Evolutionary conservation across 2,329 filamentous ascomycete species (phyloP).

Genomic region (Fusarium devonianum): DNA sequence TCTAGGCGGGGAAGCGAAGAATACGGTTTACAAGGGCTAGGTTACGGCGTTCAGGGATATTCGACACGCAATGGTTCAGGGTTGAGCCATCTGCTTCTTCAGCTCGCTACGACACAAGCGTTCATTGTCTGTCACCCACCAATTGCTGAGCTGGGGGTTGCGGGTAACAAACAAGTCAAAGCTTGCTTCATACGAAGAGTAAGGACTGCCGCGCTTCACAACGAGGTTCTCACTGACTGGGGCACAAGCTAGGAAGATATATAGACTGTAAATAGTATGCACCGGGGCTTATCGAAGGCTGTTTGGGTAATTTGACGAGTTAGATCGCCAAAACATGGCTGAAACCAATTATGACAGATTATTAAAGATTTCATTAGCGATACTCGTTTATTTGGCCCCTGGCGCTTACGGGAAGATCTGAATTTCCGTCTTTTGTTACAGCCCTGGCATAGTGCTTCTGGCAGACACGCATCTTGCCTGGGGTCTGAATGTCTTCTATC

Average conservation of each 20-base stretch:
- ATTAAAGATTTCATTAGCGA: conserved; percentile 8
- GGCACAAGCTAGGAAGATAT: conserved; percentile 5
- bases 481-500: conserved; percentile 27
- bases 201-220: conserved; percentile 15
- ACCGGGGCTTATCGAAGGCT: background rate
- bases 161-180: too few relatives aligned
- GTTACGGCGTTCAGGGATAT: conserved; percentile 30
- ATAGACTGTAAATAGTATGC: conserved; percentile 3
- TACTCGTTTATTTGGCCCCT: conserved; percentile 25
- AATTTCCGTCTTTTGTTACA: conserved; percentile 33
- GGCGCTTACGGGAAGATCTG: conserved; percentile 29
- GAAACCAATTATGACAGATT: background rate
- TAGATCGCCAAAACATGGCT: too few relatives aligned
- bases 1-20: background rate
- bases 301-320: too few relatives aligned
- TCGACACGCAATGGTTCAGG: background rate
- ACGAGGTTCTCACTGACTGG: conserved; percentile 17
- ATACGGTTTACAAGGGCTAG: conserved; percentile 13
- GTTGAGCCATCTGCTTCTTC: background rate
- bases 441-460: conserved; percentile 32
- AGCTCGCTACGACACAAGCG: background rate
- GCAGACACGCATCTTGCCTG: conserved; percentile 20
- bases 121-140: too few relatives aligned
- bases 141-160: too few relatives aligned
- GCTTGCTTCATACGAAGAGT: conserved; percentile 6